Percentiles rank a stretch among this genome's conserved stretches.
phyloP scores from a whole-genome alignment of 1,284 basidiomycete genomes.

The Omphalotus olearius region DNA sequence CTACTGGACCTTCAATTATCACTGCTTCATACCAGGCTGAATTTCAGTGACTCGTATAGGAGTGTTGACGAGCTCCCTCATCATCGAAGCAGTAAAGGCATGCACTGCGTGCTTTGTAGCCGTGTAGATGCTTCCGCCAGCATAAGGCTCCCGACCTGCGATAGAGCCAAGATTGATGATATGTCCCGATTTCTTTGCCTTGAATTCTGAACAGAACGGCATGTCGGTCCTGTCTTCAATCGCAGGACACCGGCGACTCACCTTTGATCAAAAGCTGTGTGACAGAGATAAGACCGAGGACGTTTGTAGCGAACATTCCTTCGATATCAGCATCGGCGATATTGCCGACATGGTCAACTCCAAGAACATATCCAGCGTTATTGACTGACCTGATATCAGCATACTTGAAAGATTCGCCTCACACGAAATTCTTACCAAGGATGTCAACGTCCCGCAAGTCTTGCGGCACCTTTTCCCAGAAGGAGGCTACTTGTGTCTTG shows the following conservation, averaged over 20 bases:
- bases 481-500: conserved; percentile 56
- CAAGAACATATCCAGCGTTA: conserved; percentile 85
- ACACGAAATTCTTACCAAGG: conserved; percentile 47
- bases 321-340: conserved; percentile 76
- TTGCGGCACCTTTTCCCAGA: conserved; percentile 66
- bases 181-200: conserved; percentile 82
- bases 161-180: conserved; percentile 96
- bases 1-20: background rate
- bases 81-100: conserved; percentile 81
- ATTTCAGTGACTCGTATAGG: conserved; percentile 90
- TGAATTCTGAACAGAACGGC: conserved; percentile 66
- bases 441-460: conserved; percentile 70
- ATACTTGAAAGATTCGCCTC: conserved; percentile 3
- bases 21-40: conserved; percentile 61
- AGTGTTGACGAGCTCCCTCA: conserved; percentile 88
- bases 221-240: background rate
- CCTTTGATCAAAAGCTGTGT: conserved; percentile 78
- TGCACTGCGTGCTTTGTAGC: conserved; percentile 89
- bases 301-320: conserved; percentile 92
- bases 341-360: conserved; percentile 78
- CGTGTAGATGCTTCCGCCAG: conserved; percentile 79
- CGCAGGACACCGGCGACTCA: conserved; percentile 22
- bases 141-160: conserved; percentile 88
- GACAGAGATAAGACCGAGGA: conserved; percentile 82
- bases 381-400: conserved; percentile 52